These are phyloP conservation scores for Scheffersomyces ergatensis DNA, from an alignment of 805 yeast genomes.

Conservation along the genomic window DNA sequence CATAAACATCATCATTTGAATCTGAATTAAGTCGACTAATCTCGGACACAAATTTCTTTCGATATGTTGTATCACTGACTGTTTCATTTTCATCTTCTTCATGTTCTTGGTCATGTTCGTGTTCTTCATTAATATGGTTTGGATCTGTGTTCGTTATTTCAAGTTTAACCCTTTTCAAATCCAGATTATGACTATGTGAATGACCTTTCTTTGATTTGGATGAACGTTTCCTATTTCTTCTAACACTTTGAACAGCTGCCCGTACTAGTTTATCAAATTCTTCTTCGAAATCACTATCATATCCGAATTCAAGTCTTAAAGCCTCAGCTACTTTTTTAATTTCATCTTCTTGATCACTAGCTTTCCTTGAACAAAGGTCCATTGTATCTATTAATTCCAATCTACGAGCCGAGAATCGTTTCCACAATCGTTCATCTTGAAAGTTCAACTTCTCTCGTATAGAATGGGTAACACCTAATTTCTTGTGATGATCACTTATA, in stretches of 20 bases:
- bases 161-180: slow-evolving; percentile 3
- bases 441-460: slow-evolving; percentile 68
- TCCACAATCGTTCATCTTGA: slow-evolving; percentile 83
- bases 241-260: slow-evolving; percentile 90
- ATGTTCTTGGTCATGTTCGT: not conserved
- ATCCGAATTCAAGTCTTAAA: slow-evolving; percentile 75
- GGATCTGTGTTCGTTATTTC: slow-evolving; percentile 5
- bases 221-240: slow-evolving; percentile 81
- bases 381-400: slow-evolving; percentile 83
- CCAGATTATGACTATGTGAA: slow-evolving; percentile 1
- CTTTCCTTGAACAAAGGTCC: slow-evolving; percentile 65
- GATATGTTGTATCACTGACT: not conserved
- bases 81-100: not conserved
- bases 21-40: slow-evolving; percentile 33
- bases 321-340: slow-evolving; percentile 76
- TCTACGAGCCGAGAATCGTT: slow-evolving; percentile 84
- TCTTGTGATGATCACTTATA: slow-evolving; percentile 19
- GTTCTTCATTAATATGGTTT: not conserved
- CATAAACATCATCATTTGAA: slow-evolving; percentile 29
- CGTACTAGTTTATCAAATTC: slow-evolving; percentile 90
- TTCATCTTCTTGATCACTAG: slow-evolving; percentile 87
- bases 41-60: slow-evolving; percentile 27
- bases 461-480: slow-evolving; percentile 53
- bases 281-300: slow-evolving; percentile 49
- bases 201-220: slow-evolving; percentile 22